These are phyloP conservation scores for Huntiella abstrusa DNA, from an alignment of 2,329 filamentous ascomycete genomes.

Conservation along the genomic window DNA sequence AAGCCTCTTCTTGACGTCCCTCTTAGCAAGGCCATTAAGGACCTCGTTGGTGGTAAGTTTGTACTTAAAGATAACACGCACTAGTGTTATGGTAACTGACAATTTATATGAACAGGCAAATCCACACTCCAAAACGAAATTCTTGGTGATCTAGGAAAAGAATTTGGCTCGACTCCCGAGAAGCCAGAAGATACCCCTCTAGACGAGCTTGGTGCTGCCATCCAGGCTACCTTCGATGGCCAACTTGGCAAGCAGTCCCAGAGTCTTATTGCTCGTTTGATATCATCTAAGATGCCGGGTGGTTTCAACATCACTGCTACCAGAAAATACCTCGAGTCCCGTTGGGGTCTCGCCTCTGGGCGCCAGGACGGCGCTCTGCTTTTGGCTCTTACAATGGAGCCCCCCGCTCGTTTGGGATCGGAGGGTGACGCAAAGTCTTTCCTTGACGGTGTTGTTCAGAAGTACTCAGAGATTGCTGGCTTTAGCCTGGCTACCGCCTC, in stretches of 20 bases:
- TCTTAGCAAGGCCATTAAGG: conserved; percentile 92
- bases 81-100: background rate
- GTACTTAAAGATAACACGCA: background rate
- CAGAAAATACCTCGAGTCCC: conserved; percentile 83
- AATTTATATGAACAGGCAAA: conserved; percentile 45
- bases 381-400: conserved; percentile 83
- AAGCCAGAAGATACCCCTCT: conserved; percentile 96
- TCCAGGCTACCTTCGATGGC: conserved; percentile 98
- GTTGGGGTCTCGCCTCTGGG: conserved; percentile 74
- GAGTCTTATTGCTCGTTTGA: conserved; percentile 79
- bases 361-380: conserved; percentile 83
- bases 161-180: conserved; percentile 94
- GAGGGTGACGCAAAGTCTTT: conserved; percentile 85
- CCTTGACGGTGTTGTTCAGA: conserved; percentile 72
- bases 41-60: conserved; percentile 78
- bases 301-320: conserved; percentile 97
- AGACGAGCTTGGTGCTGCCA: conserved; percentile 82
- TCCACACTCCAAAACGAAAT: conserved; percentile 98
- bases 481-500: conserved; percentile 65
- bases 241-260: conserved; percentile 94
- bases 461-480: conserved; percentile 70
- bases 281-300: conserved; percentile 98
- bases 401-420: conserved; percentile 66
- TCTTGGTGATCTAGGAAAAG: conserved; percentile 88
- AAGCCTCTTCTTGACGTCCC: conserved; percentile 79